These are phyloP conservation scores for Lichtheimia hyalospora DNA, from an alignment of 371 early-diverging fungal genomes.

Conservation along the genomic window DNA sequence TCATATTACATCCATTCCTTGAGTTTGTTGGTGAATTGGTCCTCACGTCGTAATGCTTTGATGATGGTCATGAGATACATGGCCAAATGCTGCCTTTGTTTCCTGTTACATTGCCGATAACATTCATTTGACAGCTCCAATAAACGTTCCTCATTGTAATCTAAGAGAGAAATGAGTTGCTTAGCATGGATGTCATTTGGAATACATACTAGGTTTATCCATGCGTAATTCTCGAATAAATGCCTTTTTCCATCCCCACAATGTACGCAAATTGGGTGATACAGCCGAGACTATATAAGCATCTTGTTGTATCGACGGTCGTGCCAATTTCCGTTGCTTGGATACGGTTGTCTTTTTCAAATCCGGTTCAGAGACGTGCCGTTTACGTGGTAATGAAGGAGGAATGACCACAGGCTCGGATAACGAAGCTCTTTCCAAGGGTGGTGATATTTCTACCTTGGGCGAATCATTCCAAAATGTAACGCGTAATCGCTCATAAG, in stretches of 20 bases:
- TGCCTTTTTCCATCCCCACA: slow-evolving; percentile 3
- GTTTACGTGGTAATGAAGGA: neutral
- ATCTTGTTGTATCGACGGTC: neutral
- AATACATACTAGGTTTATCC: neutral
- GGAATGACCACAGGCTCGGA: neutral
- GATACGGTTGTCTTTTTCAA: neutral
- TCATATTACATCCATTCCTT: too few species aligned
- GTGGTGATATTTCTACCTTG: neutral
- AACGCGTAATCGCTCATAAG: slow-evolving; percentile 9
- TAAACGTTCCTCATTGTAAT: neutral
- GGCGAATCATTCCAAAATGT: slow-evolving; percentile 3
- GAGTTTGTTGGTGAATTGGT: too few species aligned
- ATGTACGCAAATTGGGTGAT: neutral
- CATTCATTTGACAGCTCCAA: neutral
- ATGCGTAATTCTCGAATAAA: slow-evolving; percentile 4
- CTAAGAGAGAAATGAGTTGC: neutral
- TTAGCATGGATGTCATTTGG: neutral
- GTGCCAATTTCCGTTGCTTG: neutral
- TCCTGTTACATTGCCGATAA: neutral
- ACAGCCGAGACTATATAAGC: neutral
- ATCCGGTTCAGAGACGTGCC: neutral
- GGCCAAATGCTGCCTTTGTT: slow-evolving; percentile 8
- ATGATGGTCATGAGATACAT: neutral
- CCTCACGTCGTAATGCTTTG: neutral
- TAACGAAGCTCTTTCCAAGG: neutral